Evolutionary conservation across 306 rosid genomes (phyloP).

Genomic region (Rosa chinensis): DNA sequence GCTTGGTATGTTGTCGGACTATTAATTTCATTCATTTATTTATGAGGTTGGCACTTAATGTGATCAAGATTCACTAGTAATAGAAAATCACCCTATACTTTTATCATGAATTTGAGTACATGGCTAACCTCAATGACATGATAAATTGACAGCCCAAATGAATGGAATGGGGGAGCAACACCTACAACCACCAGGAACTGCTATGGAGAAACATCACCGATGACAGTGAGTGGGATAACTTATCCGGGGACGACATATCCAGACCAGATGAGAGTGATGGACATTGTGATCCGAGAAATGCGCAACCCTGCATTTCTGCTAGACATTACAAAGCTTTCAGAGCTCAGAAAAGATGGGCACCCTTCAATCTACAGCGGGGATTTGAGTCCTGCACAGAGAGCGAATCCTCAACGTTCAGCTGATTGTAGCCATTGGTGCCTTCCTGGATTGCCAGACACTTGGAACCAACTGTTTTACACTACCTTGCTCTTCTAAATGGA

Average conservation of each 20-base stretch:
- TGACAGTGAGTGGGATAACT: constrained; percentile 39
- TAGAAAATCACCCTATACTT: neutral
- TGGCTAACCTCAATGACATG: neutral
- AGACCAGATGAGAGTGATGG: constrained; percentile 77
- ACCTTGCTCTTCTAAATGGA: constrained; percentile 46
- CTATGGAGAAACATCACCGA: constrained; percentile 78
- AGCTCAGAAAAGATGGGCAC: constrained; percentile 81
- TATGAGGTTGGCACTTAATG: neutral
- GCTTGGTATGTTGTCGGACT: neutral
- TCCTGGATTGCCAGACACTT: constrained; percentile 92
- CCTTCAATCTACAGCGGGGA: constrained; percentile 91
- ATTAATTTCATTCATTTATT: neutral
- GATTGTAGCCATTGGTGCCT: constrained; percentile 99
- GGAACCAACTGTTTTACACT: constrained; percentile 80
- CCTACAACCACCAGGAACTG: constrained; percentile 59
- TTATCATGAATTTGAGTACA: neutral
- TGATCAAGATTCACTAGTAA: neutral
- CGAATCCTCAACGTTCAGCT: constrained; percentile 67
- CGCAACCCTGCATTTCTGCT: constrained; percentile 55
- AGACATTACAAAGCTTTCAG: constrained; percentile 79
- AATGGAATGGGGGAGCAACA: constrained; percentile 56
- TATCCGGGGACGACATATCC: constrained; percentile 51
- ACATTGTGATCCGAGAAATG: constrained; percentile 70
- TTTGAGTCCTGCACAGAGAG: constrained; percentile 68
- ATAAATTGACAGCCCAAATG: constrained; percentile 57